Percentiles rank a stretch among this genome's conserved stretches.
phyloP scores from a whole-genome alignment of 169 alveolate genomes.

The Cryptosporidium sp. region DNA sequence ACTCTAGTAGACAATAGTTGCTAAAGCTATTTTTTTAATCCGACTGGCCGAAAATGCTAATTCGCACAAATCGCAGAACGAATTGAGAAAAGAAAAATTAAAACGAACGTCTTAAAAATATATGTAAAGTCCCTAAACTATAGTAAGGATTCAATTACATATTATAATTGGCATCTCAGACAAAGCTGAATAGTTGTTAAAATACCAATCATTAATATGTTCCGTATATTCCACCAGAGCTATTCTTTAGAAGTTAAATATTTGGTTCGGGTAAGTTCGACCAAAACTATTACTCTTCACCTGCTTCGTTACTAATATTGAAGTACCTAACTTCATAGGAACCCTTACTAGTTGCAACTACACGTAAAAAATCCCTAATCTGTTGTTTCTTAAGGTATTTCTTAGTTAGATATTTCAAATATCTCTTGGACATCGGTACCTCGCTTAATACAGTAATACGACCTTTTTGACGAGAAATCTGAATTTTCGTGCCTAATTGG shows the following conservation, averaged over 20 bases:
- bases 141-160: not conserved
- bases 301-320: slow-evolving; percentile 90
- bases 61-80: no score
- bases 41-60: no score
- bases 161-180: not conserved
- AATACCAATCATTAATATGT: not conserved
- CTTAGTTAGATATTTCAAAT: slow-evolving; percentile 97
- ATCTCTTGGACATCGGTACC: slow-evolving; percentile 97
- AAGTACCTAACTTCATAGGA: slow-evolving; percentile 94
- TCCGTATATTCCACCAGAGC: not conserved
- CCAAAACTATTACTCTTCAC: slow-evolving; percentile 76
- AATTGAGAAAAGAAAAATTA: not conserved
- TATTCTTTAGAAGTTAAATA: not conserved
- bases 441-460: slow-evolving; percentile 93
- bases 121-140: slow-evolving; percentile 12
- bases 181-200: not conserved
- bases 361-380: slow-evolving; percentile 97
- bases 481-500: slow-evolving; percentile 93
- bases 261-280: not conserved
- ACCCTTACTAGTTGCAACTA: slow-evolving; percentile 93
- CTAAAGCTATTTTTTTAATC: not conserved
- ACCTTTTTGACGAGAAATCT: slow-evolving; percentile 90
- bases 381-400: slow-evolving; percentile 97
- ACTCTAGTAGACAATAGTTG: not conserved
- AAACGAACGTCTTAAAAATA: slow-evolving; percentile 1